Base-by-base conservation (phyloP, 2,329 filamentous ascomycete genomes). In the Chaetothyriales sp. region DNA sequence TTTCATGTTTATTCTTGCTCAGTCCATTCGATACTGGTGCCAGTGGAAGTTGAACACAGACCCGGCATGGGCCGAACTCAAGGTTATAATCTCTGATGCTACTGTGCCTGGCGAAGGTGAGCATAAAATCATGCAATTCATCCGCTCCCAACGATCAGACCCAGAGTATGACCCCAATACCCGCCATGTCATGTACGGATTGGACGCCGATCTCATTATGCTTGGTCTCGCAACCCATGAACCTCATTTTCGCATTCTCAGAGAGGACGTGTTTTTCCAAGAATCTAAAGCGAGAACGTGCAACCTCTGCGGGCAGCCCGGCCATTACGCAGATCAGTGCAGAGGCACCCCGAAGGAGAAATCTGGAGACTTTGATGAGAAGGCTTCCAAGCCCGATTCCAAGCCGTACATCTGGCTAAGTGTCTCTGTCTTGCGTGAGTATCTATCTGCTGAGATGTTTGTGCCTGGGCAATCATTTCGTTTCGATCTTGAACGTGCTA, bases 381-480 rank as follows among this genome's bases (percentile, higher is more conserved):
- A 94, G 65, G 79, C 86, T 56, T 80, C 81, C 56, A 76, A 74
- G 42, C 70, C 74, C 49, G 70, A 79, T 18, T 71, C 86, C 54
- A 96, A 98, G 68, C 93, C 93, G 1, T 96, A 95, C 64, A 95
- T 98, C 60, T 98, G 92, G 92, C 80, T 98, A 26, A 88, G 96
- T 67, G 90, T 98, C 50, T 83, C 86, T 22, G 76, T 95, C 48
- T 71, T 98, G 50, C 80, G 92, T 62, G 92, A 98, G 68, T 98
- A 98, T 65, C 76, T 98, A 50, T 88, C 84, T 52, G 83, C 86
- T 48, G 92, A 98, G 68, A 80, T 98, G 61, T 78, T 84, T 61
- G 82, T 95, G 32, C 83, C 86, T 18, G 78, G 81, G 51, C 78
- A 95, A 58, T 82, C 83, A 1, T 96, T 96, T 68, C 78, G 79